Base-by-base conservation (phyloP, 805 yeast genomes). In the Teunomyces aglyptinius region DNA sequence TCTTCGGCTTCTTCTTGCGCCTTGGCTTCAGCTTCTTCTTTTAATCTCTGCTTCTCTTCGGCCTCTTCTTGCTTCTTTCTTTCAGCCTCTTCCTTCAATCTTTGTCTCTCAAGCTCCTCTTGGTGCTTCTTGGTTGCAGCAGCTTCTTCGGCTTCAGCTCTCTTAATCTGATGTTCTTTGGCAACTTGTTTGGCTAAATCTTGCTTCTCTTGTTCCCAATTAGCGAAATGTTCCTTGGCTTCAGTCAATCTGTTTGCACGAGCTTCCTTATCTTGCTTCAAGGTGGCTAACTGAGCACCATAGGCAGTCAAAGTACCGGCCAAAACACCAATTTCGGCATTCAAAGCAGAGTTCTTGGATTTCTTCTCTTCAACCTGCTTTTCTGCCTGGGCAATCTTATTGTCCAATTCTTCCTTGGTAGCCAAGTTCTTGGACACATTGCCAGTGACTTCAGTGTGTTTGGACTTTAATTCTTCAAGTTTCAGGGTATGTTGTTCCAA, bases 191-290 rank as follows among this genome's bases (percentile, higher is more conserved):
- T 63, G n/a, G 75, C 73, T 39, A 76, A 59, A n/a, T 60, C 68
- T 39, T 68, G 65, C 60, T 69, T 68, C 50, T 79, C 81, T 4
- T 55, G 55, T 49, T 71, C 69, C 83, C 83, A 80, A 16, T 60
- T 60, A 22, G 53, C 46, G 44, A 58, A 64, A 39, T 76, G 62
- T 38, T 70, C 58, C 51, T 70, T 63, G 15, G 83, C 82, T 6
- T 64, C 70, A 16, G 52, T 54, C 46, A 75, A 68, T 52, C 77
- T 68, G 1, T 49, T 43, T 2, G 56, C 53, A 46, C 78, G 64
- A 22, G 51, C 56, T 31, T 65, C 70, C 53, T 70, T 73, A 32
- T 71, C 80, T 32, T 63, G 44, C 34, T 61, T 60, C 54, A 78
- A 65, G 28, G 60, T 48, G 11, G 63, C 54, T 48, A 78, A 64